These are phyloP conservation scores for Alopecurus myosuroides DNA, from an alignment of 176 grass and related monocot species.

Conservation along the genomic window DNA sequence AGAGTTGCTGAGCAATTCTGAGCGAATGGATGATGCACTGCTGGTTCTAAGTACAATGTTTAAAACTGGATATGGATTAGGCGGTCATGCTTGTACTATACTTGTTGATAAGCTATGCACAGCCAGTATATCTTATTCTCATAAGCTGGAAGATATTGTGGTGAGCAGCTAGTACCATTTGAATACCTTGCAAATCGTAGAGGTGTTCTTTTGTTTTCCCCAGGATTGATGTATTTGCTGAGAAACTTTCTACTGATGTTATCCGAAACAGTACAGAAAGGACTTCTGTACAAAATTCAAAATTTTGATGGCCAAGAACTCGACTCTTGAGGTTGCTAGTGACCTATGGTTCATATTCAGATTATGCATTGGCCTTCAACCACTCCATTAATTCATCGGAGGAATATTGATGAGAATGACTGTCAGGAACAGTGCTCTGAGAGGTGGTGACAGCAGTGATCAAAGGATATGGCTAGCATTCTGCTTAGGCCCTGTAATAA, in stretches of 20 bases:
- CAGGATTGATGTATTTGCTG: slow-evolving; percentile 1
- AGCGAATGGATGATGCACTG: slow-evolving; percentile 54
- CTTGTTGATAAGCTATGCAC: slow-evolving; percentile 59
- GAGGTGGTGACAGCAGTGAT: not conserved
- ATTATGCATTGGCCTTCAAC: not conserved
- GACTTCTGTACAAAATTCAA: slow-evolving; percentile 16
- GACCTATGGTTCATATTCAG: slow-evolving; percentile 12
- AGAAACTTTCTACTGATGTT: not conserved
- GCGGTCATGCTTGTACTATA: slow-evolving; percentile 30
- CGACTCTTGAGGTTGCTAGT: not conserved
- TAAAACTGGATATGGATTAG: slow-evolving; percentile 53
- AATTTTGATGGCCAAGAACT: slow-evolving; percentile 18
- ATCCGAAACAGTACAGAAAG: not conserved
- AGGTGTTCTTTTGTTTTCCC: slow-evolving; percentile 3
- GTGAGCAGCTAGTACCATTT: slow-evolving; percentile 29
- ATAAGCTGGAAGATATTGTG: slow-evolving; percentile 48
- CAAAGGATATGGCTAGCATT: not conserved
- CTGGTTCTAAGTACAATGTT: slow-evolving; percentile 61
- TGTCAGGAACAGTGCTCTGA: not conserved
- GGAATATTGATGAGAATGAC: not conserved
- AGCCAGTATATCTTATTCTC: slow-evolving; percentile 1
- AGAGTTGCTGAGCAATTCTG: slow-evolving; percentile 31
- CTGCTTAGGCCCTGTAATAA: not conserved
- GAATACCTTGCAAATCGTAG: not conserved
- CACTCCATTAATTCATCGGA: not conserved